A percentile compares a stretch with the other conserved stretches of the same genome.
Conservation (phyloP, 2,329 filamentous ascomycete genomes). For the Fusarium veterinarium region DNA sequence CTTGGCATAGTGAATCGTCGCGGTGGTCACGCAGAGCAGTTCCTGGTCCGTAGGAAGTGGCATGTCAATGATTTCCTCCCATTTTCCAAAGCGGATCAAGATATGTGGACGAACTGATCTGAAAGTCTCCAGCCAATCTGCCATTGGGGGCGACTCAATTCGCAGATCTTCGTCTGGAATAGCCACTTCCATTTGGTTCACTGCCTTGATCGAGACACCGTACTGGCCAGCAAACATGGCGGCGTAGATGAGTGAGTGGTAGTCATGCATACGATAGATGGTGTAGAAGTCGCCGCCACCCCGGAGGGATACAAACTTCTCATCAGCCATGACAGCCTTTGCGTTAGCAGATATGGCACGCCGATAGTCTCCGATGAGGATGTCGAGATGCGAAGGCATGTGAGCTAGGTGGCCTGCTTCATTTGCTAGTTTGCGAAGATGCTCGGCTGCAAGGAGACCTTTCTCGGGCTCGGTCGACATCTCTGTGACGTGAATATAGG, state of each 20-base stretch:
- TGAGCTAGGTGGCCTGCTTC: slow-evolving; percentile 76
- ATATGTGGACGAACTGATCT: slow-evolving; percentile 73
- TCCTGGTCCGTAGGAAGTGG: slow-evolving; percentile 64
- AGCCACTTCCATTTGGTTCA: slow-evolving; percentile 65
- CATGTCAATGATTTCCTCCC: slow-evolving; percentile 71
- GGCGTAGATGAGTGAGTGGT: slow-evolving; percentile 78
- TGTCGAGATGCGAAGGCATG: slow-evolving; percentile 80
- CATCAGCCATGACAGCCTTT: slow-evolving; percentile 72
- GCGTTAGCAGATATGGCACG: slow-evolving; percentile 69
- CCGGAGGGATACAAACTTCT: slow-evolving; percentile 67
- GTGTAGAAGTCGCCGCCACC: slow-evolving; percentile 77
- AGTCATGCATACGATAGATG: slow-evolving; percentile 77
- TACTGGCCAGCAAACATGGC: slow-evolving; percentile 80
- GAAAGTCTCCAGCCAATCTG: slow-evolving; percentile 79
- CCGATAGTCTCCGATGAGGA: slow-evolving; percentile 76
- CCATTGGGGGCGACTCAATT: slow-evolving; percentile 73
- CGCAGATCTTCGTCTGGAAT: slow-evolving; percentile 64
- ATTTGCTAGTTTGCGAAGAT: slow-evolving; percentile 71
- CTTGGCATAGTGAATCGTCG: slow-evolving; percentile 75
- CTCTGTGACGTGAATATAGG: slow-evolving; percentile 83
- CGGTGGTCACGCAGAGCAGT: slow-evolving; percentile 74
- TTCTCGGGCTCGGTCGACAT: slow-evolving; percentile 73
- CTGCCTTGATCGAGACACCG: slow-evolving; percentile 68
- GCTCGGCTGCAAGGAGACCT: slow-evolving; percentile 69
- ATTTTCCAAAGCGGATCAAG: slow-evolving; percentile 76